Percentiles rank a stretch among this genome's conserved stretches.
phyloP scores from a whole-genome alignment of 225 moss, liverwort and hornwort species.

The Pleurozium schreberi region DNA sequence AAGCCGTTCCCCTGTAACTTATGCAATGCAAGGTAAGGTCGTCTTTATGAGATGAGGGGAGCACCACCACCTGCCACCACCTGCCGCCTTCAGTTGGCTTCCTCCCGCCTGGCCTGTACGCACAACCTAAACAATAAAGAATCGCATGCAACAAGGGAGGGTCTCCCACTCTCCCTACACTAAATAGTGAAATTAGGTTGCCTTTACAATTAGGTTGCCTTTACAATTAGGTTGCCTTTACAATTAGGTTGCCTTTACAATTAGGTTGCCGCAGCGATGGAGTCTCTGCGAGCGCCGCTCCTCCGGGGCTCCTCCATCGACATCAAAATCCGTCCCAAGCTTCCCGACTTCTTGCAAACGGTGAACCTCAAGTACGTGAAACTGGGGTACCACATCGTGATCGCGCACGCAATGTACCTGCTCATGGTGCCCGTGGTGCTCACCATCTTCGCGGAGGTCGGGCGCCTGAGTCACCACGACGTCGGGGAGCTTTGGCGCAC shows the following conservation, averaged over 20 bases:
- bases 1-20: no score
- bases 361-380: conserved; percentile 87
- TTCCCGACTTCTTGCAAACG: conserved; percentile 65
- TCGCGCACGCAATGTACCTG: conserved; percentile 72
- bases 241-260: no score
- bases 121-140: no score
- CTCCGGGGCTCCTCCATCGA: conserved; percentile 19
- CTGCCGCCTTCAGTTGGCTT: neutral
- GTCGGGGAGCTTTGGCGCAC: conserved; percentile 54
- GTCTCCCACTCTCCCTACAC: no score
- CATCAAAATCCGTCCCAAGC: conserved; percentile 45
- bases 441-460: conserved; percentile 55
- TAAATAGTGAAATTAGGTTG: no score
- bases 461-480: conserved; percentile 59
- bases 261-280: no score
- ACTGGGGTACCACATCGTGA: conserved; percentile 73
- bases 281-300: neutral
- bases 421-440: conserved; percentile 53
- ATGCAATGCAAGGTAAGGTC: neutral
- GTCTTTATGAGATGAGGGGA: neutral
- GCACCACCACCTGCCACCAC: neutral
- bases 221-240: no score
- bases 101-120: no score
- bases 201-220: no score
- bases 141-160: neutral